Base-by-base conservation (phyloP, 1,284 basidiomycete species). In the Chalciporus sp. region DNA sequence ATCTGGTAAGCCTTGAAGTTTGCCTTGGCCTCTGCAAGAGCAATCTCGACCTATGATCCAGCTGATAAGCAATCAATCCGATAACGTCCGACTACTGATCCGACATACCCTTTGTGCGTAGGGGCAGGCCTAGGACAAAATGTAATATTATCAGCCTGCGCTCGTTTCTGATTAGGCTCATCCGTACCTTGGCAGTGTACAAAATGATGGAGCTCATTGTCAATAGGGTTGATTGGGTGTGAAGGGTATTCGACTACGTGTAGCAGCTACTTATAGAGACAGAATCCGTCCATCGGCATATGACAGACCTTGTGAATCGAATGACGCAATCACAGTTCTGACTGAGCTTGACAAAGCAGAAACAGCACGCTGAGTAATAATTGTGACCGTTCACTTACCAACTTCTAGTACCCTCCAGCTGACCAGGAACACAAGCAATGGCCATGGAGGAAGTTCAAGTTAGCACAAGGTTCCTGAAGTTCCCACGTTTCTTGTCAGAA, bases 11-110 rank as follows among this genome's bases (percentile, higher is more conserved):
- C 64, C 27, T 75, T 79, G 61, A 74, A 81, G 0, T 76, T 63
- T 2, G 78, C 75, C 9, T 78, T 76, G 3, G 77, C 75, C 55
- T 88, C 84, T 23, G 74, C 71, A 14, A 88, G 76, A 1, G 86
- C 84, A 16, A 89, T 67, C 51, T 84, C 81, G 10, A 78, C 76
- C 76, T 86, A 47, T 43, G 20, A 52, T 42, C 5, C 7, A 16
- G 42, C 2, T 20, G 2, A 16, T 47, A 17, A 58, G 14, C 20
- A 14, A 3, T 7, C 16, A 7, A 35, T 17, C 16, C 14, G 7
- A 51, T 8, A 9, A 14, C 9, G n/a, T n/a, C n/a, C n/a, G 11
- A 7, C 12, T 17, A 19, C 77, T 79, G 53, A 42, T 7, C 12
- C 39, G 12, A 48, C 50, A 1, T 19, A 60, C 61, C 50, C 59